Evolutionary conservation across 129 eudicot genomes (phyloP).

Genomic region (Helianthus annuus): HanXRQr2.0-SUNRISE NC_035447.2:6263989-6264488

Average conservation of each 20-base stretch:
- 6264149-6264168: too few relatives aligned
- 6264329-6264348: not conserved
- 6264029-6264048: too few relatives aligned
- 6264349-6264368: too few relatives aligned
- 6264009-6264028: too few relatives aligned
- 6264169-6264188: too few relatives aligned
- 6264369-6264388: not conserved
- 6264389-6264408: not conserved
- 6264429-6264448: not conserved
- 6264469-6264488: not conserved
- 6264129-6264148: too few relatives aligned
- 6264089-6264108: too few relatives aligned
- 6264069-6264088: not conserved
- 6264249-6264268: not conserved
- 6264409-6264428: constrained; percentile 1
- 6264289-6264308: too few relatives aligned
- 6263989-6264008: not conserved
- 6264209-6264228: not conserved
- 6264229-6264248: not conserved
- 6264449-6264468: not conserved
- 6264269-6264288: not conserved
- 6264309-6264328: too few relatives aligned
- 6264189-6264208: not conserved
- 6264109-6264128: too few relatives aligned
- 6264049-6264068: not conserved